Evolutionary conservation across 305 asterid genomes (phyloP).

Genomic region (Galium porrigens): DNA sequence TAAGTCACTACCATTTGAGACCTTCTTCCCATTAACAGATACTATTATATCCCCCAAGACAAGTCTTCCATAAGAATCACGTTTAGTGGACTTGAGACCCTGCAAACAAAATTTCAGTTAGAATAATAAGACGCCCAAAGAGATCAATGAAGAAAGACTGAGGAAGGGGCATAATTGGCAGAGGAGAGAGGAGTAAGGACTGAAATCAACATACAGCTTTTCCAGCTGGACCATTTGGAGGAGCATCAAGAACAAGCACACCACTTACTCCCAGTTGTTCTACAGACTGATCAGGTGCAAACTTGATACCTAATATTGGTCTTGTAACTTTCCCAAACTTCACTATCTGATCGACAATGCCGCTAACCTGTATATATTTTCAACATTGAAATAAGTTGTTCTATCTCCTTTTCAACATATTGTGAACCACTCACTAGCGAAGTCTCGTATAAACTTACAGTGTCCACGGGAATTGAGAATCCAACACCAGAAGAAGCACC

Average conservation of each 20-base stretch:
- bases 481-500: slow-evolving; percentile 99
- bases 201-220: slow-evolving; percentile 62
- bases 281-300: slow-evolving; percentile 97
- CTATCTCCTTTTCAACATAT: slow-evolving; percentile 3
- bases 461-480: slow-evolving; percentile 96
- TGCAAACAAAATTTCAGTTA: slow-evolving; percentile 21
- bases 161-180: neutral
- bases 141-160: slow-evolving; percentile 13
- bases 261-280: slow-evolving; percentile 96
- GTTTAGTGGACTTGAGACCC: slow-evolving; percentile 86
- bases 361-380: slow-evolving; percentile 46
- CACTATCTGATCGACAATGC: slow-evolving; percentile 90
- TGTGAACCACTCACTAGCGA: neutral
- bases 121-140: neutral
- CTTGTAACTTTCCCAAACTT: slow-evolving; percentile 85
- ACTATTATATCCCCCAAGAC: slow-evolving; percentile 79
- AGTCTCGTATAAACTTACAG: slow-evolving; percentile 39
- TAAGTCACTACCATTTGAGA: slow-evolving; percentile 74
- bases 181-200: neutral
- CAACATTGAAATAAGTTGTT: neutral
- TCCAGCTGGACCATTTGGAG: slow-evolving; percentile 90
- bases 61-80: slow-evolving; percentile 83
- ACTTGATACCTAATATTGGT: slow-evolving; percentile 82
- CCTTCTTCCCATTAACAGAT: slow-evolving; percentile 71
- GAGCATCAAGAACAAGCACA: slow-evolving; percentile 94